Evolutionary conservation across 2,329 filamentous ascomycete species (phyloP), one percentile per base, ranked within the genome.

Genomic region (Dichotomopilus funicola): DNA sequence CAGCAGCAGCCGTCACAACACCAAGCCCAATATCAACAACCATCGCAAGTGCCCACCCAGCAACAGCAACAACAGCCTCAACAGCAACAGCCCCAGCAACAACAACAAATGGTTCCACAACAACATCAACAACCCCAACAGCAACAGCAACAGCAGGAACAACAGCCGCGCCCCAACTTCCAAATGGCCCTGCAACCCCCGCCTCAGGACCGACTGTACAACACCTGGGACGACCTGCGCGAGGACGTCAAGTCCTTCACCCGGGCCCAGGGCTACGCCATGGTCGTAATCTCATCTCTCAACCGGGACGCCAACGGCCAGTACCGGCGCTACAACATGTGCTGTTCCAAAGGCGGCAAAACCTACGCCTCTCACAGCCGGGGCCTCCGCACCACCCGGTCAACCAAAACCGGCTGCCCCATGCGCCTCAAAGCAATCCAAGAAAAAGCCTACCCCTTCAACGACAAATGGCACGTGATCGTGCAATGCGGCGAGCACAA

Each of bases 401-500:
- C 63, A 5, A 49, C 61, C 59, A 66, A 66, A 56, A 66, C 64
- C 3, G 64, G 64, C 35, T 66, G 64, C 49, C 64, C 62, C 8
- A 66, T 66, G 64, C 60, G 61, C n/a, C 50, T 66, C 46, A 66
- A 66, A 43, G 63, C 63, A 7, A 59, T 65, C n/a, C 64, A 65
- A 52, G 62, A 65, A 37, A 62, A 64, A 51, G 63, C 61, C 4
- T 65, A 55, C 54, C 64, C 64, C 19, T 66, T 64, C 58, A 58
- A 65, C 54, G 64, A 65, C 59, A 64, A 65, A 54, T 66, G 64
- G 64, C 63, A 61, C 49, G 56, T 66, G n/a, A 54, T 64, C 6
- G 64, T 66, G 40, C 63, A 65, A 47, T 64, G 62, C 51, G 64
- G 56, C 48, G 63, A 65, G 52, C 64, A 66, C 61, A 66, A 66